These are phyloP conservation scores for Manihot esculenta DNA, from an alignment of 441 rosid species.

Conservation along the genomic window DNA sequence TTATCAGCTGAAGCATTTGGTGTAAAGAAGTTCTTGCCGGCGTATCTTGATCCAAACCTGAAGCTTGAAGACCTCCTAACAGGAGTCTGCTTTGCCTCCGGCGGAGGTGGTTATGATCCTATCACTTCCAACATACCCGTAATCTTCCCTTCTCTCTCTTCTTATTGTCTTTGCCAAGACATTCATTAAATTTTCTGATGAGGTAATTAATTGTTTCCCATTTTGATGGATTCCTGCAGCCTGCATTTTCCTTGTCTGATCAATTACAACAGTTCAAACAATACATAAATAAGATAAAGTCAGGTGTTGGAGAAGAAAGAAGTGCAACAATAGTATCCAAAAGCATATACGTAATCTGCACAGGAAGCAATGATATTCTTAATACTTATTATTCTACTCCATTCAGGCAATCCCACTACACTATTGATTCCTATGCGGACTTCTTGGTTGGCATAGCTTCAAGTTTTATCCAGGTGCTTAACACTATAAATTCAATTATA, in stretches of 20 bases:
- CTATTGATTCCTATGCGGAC: constrained; percentile 43
- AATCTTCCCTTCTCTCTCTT: background rate
- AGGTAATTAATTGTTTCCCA: too few species aligned
- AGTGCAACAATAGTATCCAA: constrained; percentile 29
- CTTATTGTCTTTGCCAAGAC: too few species aligned
- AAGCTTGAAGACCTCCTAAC: constrained; percentile 56
- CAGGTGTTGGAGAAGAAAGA: constrained; percentile 41
- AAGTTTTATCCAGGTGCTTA: constrained; percentile 41
- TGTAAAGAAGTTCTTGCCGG: constrained; percentile 53
- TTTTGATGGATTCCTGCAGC: constrained; percentile 19
- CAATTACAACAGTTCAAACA: constrained; percentile 43
- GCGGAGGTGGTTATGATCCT: constrained; percentile 78
- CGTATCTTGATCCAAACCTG: constrained; percentile 63
- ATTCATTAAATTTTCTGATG: too few species aligned
- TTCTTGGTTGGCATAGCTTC: constrained; percentile 28
- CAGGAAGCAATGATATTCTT: constrained; percentile 44
- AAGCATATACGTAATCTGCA: constrained; percentile 28
- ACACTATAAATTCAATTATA: too few species aligned
- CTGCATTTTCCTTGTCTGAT: constrained; percentile 42
- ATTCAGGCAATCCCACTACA: constrained; percentile 26
- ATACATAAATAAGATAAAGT: constrained; percentile 27
- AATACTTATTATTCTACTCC: constrained; percentile 30
- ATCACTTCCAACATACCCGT: constrained; percentile 61
- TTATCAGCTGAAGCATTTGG: constrained; percentile 62
- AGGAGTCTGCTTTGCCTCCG: constrained; percentile 87